phyloP scores from a whole-genome alignment of 441 rosid species.

The Isatis lusitanica region DNA sequence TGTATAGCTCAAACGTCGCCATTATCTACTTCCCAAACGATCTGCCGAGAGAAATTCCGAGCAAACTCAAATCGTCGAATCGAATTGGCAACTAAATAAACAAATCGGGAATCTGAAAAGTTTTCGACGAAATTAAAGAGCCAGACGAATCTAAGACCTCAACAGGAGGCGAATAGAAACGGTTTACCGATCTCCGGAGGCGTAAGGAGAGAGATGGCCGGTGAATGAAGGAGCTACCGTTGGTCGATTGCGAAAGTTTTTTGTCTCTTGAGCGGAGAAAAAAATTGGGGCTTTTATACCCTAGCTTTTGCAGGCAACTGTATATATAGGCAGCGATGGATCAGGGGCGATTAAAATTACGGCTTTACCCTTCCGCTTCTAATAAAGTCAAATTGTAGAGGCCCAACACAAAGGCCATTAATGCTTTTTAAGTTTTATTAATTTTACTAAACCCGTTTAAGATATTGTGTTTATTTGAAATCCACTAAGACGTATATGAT shows the following conservation, averaged over 20 bases:
- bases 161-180: neutral
- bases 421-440: neutral
- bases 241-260: slow-evolving; percentile 27
- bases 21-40: slow-evolving; percentile 52
- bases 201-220: slow-evolving; percentile 20
- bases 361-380: slow-evolving; percentile 24
- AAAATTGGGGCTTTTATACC: slow-evolving; percentile 74
- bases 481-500: neutral
- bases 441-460: neutral
- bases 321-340: slow-evolving; percentile 60
- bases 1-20: slow-evolving; percentile 96
- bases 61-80: neutral
- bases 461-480: neutral
- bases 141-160: slow-evolving; percentile 7
- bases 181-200: slow-evolving; percentile 39
- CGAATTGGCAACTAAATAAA: neutral
- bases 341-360: slow-evolving; percentile 30
- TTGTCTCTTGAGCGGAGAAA: slow-evolving; percentile 58
- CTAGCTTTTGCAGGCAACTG: slow-evolving; percentile 69
- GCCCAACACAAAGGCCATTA: slow-evolving; percentile 10
- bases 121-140: neutral
- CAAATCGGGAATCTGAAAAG: slow-evolving; percentile 3
- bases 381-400: neutral
- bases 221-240: slow-evolving; percentile 36
- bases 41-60: slow-evolving; percentile 14